Conservation (phyloP, 2,329 filamentous ascomycete species). For the Mariannaea elegans region DNA sequence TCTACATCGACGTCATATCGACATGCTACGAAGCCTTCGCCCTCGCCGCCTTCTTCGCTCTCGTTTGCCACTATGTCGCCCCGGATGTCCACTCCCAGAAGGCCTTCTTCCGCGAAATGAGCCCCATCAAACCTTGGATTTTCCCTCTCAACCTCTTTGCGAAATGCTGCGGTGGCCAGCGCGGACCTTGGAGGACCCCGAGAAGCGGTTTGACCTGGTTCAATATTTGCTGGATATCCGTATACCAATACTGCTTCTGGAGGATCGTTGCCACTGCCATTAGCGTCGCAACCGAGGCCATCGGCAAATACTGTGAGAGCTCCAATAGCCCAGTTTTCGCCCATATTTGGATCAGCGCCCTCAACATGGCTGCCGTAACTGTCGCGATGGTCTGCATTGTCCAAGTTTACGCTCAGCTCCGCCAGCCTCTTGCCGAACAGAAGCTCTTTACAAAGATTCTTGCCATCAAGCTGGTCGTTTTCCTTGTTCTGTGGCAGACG, state of each 20-base stretch:
- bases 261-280: constrained; percentile 82
- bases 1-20: constrained; percentile 83
- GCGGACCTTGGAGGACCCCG: constrained; percentile 77
- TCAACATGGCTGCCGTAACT: constrained; percentile 77
- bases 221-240: constrained; percentile 83
- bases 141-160: constrained; percentile 76
- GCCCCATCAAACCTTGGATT: constrained; percentile 75
- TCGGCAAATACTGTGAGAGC: constrained; percentile 78
- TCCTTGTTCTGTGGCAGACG: constrained; percentile 88
- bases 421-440: constrained; percentile 72
- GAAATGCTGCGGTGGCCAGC: constrained; percentile 74
- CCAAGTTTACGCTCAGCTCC: constrained; percentile 85
- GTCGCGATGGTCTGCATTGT: constrained; percentile 91
- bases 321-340: constrained; percentile 80
- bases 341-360: constrained; percentile 82
- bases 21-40: constrained; percentile 92
- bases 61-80: constrained; percentile 83
- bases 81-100: constrained; percentile 83
- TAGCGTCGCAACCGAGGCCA: constrained; percentile 76
- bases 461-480: constrained; percentile 90
- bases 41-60: constrained; percentile 85
- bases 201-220: constrained; percentile 88
- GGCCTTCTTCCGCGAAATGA: constrained; percentile 77
- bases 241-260: constrained; percentile 89
- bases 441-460: constrained; percentile 81